A percentile compares a stretch with the other conserved stretches of the same genome.
phyloP scores from a whole-genome alignment of 78 protist genomes.

The Ministeria vibrans region DNA sequence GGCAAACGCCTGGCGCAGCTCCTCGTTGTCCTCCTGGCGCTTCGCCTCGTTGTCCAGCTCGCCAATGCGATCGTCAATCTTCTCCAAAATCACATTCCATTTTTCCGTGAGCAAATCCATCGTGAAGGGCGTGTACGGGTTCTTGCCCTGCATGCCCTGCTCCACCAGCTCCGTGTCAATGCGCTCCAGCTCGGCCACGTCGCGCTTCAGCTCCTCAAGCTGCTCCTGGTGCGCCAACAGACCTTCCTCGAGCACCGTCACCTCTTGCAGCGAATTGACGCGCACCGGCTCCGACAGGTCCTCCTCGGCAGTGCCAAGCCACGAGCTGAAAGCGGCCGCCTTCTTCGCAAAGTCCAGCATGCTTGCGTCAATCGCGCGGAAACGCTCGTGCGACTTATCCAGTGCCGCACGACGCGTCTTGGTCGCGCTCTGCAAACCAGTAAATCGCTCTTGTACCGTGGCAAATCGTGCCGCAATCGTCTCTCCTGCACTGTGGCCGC shows the following conservation, averaged over 20 bases:
- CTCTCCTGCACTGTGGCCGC: not conserved
- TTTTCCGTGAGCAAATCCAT: not conserved
- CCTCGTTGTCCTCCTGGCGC: constrained; percentile 14
- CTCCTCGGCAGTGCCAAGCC: constrained; percentile 20
- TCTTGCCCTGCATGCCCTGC: not conserved
- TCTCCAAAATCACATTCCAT: not conserved
- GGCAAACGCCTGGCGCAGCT: constrained; percentile 32
- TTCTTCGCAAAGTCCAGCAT: constrained; percentile 17
- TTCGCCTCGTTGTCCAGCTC: constrained; percentile 15
- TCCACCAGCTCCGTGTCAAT: not conserved
- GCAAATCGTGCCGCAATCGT: not conserved
- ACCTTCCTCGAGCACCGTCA: not conserved
- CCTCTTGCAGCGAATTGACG: constrained; percentile 12
- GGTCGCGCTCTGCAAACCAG: no score
- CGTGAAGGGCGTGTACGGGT: constrained; percentile 25
- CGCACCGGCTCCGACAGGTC: constrained; percentile 23
- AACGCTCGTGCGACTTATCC: not conserved
- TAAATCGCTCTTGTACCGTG: not conserved
- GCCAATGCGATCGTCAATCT: not conserved
- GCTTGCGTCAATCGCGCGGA: constrained; percentile 15
- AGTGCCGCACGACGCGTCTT: not conserved
- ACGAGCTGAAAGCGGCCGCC: constrained; percentile 11
- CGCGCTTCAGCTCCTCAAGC: not conserved
- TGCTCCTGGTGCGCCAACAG: not conserved
- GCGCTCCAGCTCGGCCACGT: not conserved